Evolutionary conservation across 805 yeast species (phyloP).

Genomic region (Candida loeiensis): DNA sequence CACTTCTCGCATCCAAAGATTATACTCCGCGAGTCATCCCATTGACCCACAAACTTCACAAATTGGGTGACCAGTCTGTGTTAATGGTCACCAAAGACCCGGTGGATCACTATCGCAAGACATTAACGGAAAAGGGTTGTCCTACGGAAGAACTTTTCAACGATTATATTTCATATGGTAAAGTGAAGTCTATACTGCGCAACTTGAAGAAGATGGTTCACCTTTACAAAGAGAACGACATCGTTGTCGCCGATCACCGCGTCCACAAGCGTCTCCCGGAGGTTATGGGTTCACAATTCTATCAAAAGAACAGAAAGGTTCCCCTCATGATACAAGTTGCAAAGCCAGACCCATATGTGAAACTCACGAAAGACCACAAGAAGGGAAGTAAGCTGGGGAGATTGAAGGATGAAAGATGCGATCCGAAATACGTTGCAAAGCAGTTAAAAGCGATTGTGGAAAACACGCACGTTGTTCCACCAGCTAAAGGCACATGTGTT

Average conservation of each 20-base stretch:
- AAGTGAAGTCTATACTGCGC: constrained; percentile 44
- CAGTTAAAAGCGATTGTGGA: constrained; percentile 65
- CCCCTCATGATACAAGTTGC: constrained; percentile 69
- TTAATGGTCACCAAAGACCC: constrained; percentile 75
- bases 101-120: constrained; percentile 49
- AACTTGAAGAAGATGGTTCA: constrained; percentile 46
- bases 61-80: constrained; percentile 47
- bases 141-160: constrained; percentile 60
- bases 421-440: constrained; percentile 56
- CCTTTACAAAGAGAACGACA: constrained; percentile 58
- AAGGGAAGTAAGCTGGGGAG: constrained; percentile 35
- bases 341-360: constrained; percentile 32
- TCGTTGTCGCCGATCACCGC: constrained; percentile 67
- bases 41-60: constrained; percentile 48
- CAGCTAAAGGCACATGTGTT: constrained; percentile 59
- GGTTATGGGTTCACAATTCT: constrained; percentile 58
- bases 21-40: constrained; percentile 59
- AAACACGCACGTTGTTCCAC: constrained; percentile 56
- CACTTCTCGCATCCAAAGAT: constrained; percentile 44
- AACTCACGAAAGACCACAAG: constrained; percentile 19
- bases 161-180: constrained; percentile 58
- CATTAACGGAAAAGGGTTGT: constrained; percentile 45
- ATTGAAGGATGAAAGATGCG: constrained; percentile 57
- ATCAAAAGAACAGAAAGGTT: constrained; percentile 58
- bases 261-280: constrained; percentile 58